Percentiles rank a stretch among this genome's conserved stretches.
phyloP scores from a whole-genome alignment of 2,329 filamentous ascomycete species.

The Macroventuria anomochaeta region DNA sequence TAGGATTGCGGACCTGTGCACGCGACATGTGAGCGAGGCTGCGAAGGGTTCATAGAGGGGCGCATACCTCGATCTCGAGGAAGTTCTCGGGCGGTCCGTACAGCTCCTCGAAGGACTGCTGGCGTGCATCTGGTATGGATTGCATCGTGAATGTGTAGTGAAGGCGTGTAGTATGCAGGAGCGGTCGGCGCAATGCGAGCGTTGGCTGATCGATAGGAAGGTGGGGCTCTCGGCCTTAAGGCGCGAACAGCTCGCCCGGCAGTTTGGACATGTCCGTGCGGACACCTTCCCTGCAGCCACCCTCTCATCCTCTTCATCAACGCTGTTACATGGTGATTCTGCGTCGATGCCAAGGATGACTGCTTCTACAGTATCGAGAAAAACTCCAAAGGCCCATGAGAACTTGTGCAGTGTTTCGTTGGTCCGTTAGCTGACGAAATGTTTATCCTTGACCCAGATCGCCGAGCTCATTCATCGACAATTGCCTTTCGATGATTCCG shows the following conservation, averaged over 20 bases:
- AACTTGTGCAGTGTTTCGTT: too few species aligned
- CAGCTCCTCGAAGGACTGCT: conserved; percentile 98
- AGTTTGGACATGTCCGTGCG: not conserved
- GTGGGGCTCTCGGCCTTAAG: conserved; percentile 3
- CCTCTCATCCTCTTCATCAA: too few species aligned
- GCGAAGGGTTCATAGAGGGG: conserved; percentile 15
- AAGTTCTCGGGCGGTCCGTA: conserved; percentile 99
- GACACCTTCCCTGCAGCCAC: not conserved
- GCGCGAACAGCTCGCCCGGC: not conserved
- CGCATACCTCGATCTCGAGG: conserved; percentile 87
- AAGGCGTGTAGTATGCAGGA: conserved; percentile 1
- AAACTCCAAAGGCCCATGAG: too few species aligned
- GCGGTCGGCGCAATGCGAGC: conserved; percentile 14
- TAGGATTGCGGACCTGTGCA: conserved; percentile 81
- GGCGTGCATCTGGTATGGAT: conserved; percentile 71
- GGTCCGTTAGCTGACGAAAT: too few species aligned
- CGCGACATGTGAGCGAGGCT: conserved; percentile 33
- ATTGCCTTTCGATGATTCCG: too few species aligned
- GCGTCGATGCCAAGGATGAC: too few species aligned
- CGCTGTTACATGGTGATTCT: too few species aligned
- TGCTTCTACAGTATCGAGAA: too few species aligned
- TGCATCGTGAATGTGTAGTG: conserved; percentile 57
- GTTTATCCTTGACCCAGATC: too few species aligned
- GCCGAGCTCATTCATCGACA: too few species aligned
- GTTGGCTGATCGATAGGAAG: conserved; percentile 12